Conservation (phyloP, 352 stramenopile genomes). For the Globisporangium polare region DNA sequence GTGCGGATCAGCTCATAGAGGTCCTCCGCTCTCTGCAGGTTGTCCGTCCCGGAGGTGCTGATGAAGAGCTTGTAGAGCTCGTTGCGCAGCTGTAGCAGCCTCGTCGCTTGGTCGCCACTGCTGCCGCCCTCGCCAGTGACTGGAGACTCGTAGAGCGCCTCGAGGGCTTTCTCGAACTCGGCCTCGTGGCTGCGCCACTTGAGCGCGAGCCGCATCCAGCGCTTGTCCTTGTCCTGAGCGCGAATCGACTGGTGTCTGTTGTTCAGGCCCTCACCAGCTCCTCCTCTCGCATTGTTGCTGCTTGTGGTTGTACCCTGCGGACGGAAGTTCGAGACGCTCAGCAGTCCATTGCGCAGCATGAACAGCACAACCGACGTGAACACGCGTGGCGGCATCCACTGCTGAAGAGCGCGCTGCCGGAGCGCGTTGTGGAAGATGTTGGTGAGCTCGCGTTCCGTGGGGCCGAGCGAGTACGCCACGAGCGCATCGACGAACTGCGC, state of each 20-base stretch:
- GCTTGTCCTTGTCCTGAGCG: slow-evolving; percentile 33
- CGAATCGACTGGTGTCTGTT: slow-evolving; percentile 18
- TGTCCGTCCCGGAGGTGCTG: neutral
- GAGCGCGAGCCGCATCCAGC: slow-evolving; percentile 48
- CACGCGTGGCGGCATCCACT: slow-evolving; percentile 53
- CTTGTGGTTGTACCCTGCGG: slow-evolving; percentile 17
- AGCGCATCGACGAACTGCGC: slow-evolving; percentile 41
- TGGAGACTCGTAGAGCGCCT: slow-evolving; percentile 34
- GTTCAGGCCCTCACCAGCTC: neutral
- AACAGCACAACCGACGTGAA: slow-evolving; percentile 64
- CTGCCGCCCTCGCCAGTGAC: neutral
- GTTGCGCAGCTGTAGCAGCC: slow-evolving; percentile 14
- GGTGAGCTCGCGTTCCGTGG: slow-evolving; percentile 43
- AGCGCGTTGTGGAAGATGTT: slow-evolving; percentile 73
- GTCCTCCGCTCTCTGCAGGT: slow-evolving; percentile 13
- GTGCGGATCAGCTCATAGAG: slow-evolving; percentile 2
- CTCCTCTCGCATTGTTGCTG: neutral
- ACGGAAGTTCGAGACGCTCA: slow-evolving; percentile 54
- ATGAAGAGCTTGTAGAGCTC: slow-evolving; percentile 18
- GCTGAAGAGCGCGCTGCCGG: slow-evolving; percentile 44
- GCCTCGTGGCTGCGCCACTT: slow-evolving; percentile 50
- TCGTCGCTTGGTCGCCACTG: neutral
- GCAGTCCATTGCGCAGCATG: slow-evolving; percentile 47
- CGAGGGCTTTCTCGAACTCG: slow-evolving; percentile 44
- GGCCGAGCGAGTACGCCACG: slow-evolving; percentile 37